A percentile compares a stretch with the other conserved stretches of the same genome.
Conservation (phyloP, 805 yeast species). For the Lipomyces japonicus region DNA sequence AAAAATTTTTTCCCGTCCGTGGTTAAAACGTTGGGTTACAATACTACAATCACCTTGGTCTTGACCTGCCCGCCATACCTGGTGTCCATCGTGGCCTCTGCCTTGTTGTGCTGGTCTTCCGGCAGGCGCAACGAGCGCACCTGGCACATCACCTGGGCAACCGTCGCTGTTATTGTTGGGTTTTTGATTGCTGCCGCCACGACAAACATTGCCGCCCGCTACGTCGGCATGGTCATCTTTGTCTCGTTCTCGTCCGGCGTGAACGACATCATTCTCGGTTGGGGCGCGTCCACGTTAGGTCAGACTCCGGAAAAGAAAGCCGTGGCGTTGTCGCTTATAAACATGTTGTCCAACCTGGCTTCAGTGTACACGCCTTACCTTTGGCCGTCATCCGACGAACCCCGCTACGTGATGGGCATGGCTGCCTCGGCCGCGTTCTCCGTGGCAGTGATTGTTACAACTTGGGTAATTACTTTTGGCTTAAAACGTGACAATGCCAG, state of each 20-base stretch:
- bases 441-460: slow-evolving; percentile 1
- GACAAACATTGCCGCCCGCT: slow-evolving; percentile 6
- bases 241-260: slow-evolving; percentile 20
- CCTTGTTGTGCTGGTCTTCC: slow-evolving; percentile 41
- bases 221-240: slow-evolving; percentile 19
- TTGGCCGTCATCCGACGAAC: slow-evolving; percentile 10
- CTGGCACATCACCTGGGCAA: slow-evolving; percentile 12
- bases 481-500: slow-evolving; percentile 13
- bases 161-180: slow-evolving; percentile 8
- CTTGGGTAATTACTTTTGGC: slow-evolving; percentile 1
- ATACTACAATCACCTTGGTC: slow-evolving; percentile 48
- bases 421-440: slow-evolving; percentile 10
- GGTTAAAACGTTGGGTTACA: slow-evolving; percentile 50
- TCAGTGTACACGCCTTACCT: slow-evolving; percentile 20
- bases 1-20: slow-evolving; percentile 59
- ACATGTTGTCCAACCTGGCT: slow-evolving; percentile 15
- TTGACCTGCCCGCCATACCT: slow-evolving; percentile 59
- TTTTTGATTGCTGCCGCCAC: slow-evolving; percentile 11
- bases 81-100: slow-evolving; percentile 43
- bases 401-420: slow-evolving; percentile 14
- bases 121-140: slow-evolving; percentile 23
- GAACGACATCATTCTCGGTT: slow-evolving; percentile 21
- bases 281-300: slow-evolving; percentile 36
- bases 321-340: slow-evolving; percentile 43
- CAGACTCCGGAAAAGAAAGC: slow-evolving; percentile 48